Conservation (phyloP, 1,284 basidiomycete species). For the Rhizopogon parksii region DNA sequence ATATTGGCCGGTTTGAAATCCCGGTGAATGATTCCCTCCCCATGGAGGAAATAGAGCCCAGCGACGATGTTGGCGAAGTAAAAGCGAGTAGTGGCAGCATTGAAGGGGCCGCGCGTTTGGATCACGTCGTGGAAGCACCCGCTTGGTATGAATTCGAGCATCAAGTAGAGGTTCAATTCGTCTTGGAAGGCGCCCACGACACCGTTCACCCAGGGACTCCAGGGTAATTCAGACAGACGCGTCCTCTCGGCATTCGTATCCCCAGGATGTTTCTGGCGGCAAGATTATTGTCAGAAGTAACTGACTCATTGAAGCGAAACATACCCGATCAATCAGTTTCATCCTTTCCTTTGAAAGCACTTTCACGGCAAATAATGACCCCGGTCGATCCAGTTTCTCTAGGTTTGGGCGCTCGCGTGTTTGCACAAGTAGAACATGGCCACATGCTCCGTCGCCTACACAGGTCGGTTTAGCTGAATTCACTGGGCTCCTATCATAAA, state of each 20-base stretch:
- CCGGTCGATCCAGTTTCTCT: slow-evolving; percentile 23
- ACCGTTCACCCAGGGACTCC: slow-evolving; percentile 47
- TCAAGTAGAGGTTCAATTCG: slow-evolving; percentile 39
- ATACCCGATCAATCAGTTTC: slow-evolving; percentile 25
- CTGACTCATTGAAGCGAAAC: slow-evolving; percentile 7
- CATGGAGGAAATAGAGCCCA: slow-evolving; percentile 68
- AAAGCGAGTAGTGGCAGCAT: slow-evolving; percentile 33
- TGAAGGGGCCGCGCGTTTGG: slow-evolving; percentile 26
- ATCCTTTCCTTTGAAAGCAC: slow-evolving; percentile 30
- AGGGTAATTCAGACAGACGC: slow-evolving; percentile 35
- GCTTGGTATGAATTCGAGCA: slow-evolving; percentile 42
- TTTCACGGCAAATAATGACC: slow-evolving; percentile 38
- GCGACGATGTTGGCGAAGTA: slow-evolving; percentile 58
- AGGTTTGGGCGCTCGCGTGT: slow-evolving; percentile 11
- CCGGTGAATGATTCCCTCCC: slow-evolving; percentile 71
- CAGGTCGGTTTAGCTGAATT: background rate
- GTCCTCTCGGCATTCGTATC: slow-evolving; percentile 36
- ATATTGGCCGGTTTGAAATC: slow-evolving; percentile 86
- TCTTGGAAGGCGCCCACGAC: slow-evolving; percentile 41
- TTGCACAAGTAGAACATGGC: slow-evolving; percentile 37
- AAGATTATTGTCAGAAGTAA: background rate
- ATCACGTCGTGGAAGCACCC: slow-evolving; percentile 37
- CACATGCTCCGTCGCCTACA: slow-evolving; percentile 35
- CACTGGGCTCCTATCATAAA: background rate
- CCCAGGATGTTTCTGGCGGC: slow-evolving; percentile 16